These are phyloP conservation scores for Bonia amplexicaulis DNA, from an alignment of 176 grass and related monocot genomes.

Conservation along the genomic window DNA sequence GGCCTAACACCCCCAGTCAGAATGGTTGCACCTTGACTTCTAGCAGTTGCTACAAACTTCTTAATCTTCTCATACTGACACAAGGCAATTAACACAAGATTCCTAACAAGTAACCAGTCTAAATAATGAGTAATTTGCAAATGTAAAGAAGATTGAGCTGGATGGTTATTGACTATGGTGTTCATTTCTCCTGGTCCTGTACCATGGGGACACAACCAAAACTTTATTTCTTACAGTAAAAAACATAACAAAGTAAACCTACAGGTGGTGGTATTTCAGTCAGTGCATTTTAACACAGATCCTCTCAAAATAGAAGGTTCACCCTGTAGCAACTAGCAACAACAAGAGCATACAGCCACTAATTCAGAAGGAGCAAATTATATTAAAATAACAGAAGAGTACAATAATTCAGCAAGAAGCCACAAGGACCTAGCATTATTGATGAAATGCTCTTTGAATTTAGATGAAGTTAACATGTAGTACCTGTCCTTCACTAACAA, in stretches of 20 bases:
- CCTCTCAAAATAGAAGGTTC: not conserved
- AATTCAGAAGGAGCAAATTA: not conserved
- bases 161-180: not conserved
- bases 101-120: not conserved
- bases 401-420: not conserved
- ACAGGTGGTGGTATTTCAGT: not conserved
- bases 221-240: not conserved
- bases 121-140: not conserved
- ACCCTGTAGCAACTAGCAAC: not conserved
- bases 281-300: not conserved
- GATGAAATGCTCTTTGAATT: not conserved
- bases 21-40: conserved; percentile 83
- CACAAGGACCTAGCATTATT: not conserved
- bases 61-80: conserved; percentile 92
- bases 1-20: conserved; percentile 78
- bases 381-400: not conserved
- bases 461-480: not conserved
- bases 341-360: not conserved
- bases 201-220: not conserved
- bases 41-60: conserved; percentile 67
- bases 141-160: not conserved
- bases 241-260: not conserved
- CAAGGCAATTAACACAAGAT: conserved; percentile 19
- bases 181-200: not conserved
- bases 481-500: conserved; percentile 94